Base-by-base conservation (phyloP, 2,329 filamentous ascomycete species). In the Sporothrix sp. region DNA sequence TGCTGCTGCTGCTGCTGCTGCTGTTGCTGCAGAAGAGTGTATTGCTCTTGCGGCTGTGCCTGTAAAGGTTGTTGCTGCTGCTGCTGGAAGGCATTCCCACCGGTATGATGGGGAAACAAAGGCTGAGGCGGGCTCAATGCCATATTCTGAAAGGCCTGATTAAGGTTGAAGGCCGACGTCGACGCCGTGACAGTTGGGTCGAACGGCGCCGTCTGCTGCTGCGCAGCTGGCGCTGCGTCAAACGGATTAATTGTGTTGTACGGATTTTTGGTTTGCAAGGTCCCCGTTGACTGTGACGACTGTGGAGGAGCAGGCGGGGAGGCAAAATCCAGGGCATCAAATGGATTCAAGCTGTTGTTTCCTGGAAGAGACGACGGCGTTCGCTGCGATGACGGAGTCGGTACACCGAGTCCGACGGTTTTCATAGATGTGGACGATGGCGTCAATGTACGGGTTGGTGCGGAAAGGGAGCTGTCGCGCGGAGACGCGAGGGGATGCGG, bases 71-170 rank as follows among this genome's bases (percentile, higher is more conserved):
- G 53, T 13, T 39, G 42, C 42, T 45, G 52, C 38, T 60, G 60
- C 59, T 69, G 70, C 23, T 61, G 63, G 58, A 62, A 67, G 53
- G 66, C 60, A 60, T 73, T 52, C 10, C 78, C 82, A 48, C 84
- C 83, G 3, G 84, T 87, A 45, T 82, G 80, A 60, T 87, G 78
- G 1, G 84, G 83, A 60, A 87, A 87, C 36, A 87, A 68, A 10
- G 79, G 75, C 58, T 80, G 79, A 8, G 66, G 62, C 16, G 61
- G 65, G 21, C 79, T 79, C 2, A 95, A 69, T 33, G 86, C 81
- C 66, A 95, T 74, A 55, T 78, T 81, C 61, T 90, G 83, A 60
- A 95, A 85, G 1, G 85, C 80, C 58, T 85, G 79, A 56, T 81
- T 79, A 16, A 89, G 65, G 10, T 63, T 63, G 21, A 48, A 27